phyloP scores from a whole-genome alignment of 768 basidiomycete genomes.

The Artomyces pyxidatus region DNA sequence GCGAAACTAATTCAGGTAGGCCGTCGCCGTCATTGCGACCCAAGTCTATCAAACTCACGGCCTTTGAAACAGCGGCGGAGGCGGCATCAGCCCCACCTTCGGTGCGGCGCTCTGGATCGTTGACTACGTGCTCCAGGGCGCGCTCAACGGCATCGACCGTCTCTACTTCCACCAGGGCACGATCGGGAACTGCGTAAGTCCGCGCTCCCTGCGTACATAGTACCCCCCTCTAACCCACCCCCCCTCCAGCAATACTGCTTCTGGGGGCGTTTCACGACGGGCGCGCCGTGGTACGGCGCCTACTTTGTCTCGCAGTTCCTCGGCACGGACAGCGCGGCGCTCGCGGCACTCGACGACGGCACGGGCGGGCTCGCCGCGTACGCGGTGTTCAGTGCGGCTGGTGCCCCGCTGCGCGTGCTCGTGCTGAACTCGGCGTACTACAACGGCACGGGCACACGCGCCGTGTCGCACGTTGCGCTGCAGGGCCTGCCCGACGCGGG shows the following conservation, averaged over 20 bases:
- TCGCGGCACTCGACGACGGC: slow-evolving; percentile 30
- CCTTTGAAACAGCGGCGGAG: slow-evolving; percentile 35
- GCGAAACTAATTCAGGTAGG: slow-evolving; percentile 34
- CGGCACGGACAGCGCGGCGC: slow-evolving; percentile 24
- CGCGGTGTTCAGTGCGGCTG: slow-evolving; percentile 21
- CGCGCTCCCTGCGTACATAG: neutral
- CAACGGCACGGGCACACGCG: slow-evolving; percentile 26
- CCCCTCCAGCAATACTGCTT: slow-evolving; percentile 32
- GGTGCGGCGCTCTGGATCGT: slow-evolving; percentile 34
- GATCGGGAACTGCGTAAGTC: slow-evolving; percentile 30
- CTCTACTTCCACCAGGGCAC: slow-evolving; percentile 36
- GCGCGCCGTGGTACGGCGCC: slow-evolving; percentile 30
- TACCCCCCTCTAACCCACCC: neutral
- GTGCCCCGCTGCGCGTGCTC: slow-evolving; percentile 23
- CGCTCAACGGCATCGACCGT: slow-evolving; percentile 27
- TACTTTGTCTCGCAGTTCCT: slow-evolving; percentile 32
- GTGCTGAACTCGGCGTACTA: slow-evolving; percentile 30
- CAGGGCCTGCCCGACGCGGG: slow-evolving; percentile 19
- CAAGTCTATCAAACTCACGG: too few species aligned
- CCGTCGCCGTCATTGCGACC: neutral
- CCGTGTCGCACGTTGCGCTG: slow-evolving; percentile 22
- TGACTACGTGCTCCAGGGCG: slow-evolving; percentile 32
- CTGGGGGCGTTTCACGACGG: slow-evolving; percentile 28
- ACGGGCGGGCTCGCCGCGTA: slow-evolving; percentile 24
- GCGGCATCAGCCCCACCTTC: slow-evolving; percentile 33